Percentiles rank a stretch among this genome's conserved stretches.
phyloP scores from a whole-genome alignment of 2,329 filamentous ascomycete genomes.

The Fusarium buxicola region DNA sequence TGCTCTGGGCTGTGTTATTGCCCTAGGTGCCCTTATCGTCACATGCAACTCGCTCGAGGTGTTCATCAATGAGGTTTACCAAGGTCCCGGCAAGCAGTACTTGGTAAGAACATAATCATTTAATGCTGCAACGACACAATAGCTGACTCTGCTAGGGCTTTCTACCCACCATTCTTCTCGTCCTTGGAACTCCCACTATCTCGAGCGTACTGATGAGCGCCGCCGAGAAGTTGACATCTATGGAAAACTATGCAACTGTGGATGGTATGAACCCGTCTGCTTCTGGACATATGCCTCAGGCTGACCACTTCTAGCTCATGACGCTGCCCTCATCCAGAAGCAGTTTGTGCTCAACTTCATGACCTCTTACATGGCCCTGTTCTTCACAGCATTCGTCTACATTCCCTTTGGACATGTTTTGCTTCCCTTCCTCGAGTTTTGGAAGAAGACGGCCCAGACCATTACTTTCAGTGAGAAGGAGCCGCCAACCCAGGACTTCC shows the following conservation, averaged over 20 bases:
- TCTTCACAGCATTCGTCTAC: constrained; percentile 93
- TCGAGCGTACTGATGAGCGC: constrained; percentile 79
- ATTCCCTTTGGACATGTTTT: constrained; percentile 89
- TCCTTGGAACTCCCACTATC: constrained; percentile 81
- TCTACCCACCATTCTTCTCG: constrained; percentile 89
- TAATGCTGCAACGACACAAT: not conserved
- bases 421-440: constrained; percentile 87
- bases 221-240: constrained; percentile 80
- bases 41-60: constrained; percentile 93
- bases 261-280: constrained; percentile 61
- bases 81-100: constrained; percentile 86
- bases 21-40: constrained; percentile 85
- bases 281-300: constrained; percentile 5
- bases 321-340: constrained; percentile 88
- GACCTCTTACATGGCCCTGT: constrained; percentile 91
- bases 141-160: constrained; percentile 71
- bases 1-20: constrained; percentile 75
- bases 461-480: constrained; percentile 82
- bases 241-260: constrained; percentile 92
- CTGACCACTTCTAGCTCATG: constrained; percentile 67
- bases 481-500: constrained; percentile 73
- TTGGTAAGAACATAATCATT: constrained; percentile 66
- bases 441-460: constrained; percentile 77
- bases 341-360: constrained; percentile 97
- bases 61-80: constrained; percentile 94